Base-by-base conservation (phyloP, 2,329 filamentous ascomycete species). In the Monilinia fructigena region DNA sequence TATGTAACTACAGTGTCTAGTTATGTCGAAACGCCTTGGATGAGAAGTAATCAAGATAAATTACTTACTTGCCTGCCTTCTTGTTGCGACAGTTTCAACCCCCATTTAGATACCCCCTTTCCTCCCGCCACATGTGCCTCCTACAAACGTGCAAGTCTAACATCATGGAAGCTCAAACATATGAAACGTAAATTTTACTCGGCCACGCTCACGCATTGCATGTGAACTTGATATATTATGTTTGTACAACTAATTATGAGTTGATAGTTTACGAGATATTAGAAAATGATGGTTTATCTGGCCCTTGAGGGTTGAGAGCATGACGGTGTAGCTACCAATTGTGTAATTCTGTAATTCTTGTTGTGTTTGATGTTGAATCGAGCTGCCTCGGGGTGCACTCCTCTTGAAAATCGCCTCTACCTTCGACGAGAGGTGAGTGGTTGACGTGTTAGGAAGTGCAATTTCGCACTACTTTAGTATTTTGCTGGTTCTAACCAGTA, bases 1-100 rank as follows among this genome's bases (percentile, higher is more conserved):
- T 23, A 50, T 50, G 45, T 16, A 60, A 14, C 28, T 35, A 45
- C 58, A 50, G 45, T 45, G 20, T 28, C 45, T 60, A 38, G 58
- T 2, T 23, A 8, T n/a, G 28, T 45, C 18, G 20, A 50, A 18
- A 50, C 56, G 23, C 1, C 8, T 12, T 18, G 3, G 20, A 16
- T 23, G 48, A 7, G 10, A 23, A 53, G 6, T 14, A 18, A 26
- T 26, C 8, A 50, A 7, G 1, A 18, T 38, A 14, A 26, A 28
- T n/a, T 6, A 42, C 54, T 55, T 11, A 55, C 20, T n/a, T 7
- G 18, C 18, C 2, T 20, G 8, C 16, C 10, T 18, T 20, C 28
- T 18, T 23, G 42, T n/a, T 60, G 1, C 3, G 16, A 8, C 18
- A 26, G 14, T 18, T 26, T 58, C 4, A 8, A 20, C 11, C n/a